A percentile compares a stretch with the other conserved stretches of the same genome.
Conservation (phyloP, 371 early-diverging fungal genomes). For the Saksenaea vasiformis region DNA sequence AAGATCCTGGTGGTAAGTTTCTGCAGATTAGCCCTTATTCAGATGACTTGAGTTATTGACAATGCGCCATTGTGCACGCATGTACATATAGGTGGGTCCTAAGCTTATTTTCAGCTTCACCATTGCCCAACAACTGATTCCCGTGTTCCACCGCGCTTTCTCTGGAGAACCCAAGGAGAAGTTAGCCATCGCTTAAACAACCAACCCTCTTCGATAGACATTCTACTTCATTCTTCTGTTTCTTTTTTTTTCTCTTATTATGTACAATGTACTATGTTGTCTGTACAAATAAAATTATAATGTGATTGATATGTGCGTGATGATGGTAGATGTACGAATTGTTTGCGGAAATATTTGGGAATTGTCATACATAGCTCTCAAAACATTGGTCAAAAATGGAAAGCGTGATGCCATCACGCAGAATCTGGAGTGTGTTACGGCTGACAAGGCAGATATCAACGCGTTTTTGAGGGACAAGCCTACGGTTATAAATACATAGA, state of each 20-base stretch:
- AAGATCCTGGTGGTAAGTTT: conserved; percentile 82
- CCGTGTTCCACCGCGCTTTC: conserved; percentile 65
- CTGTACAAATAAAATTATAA: background rate
- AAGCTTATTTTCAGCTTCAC: conserved; percentile 98
- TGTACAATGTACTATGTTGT: conserved; percentile 11
- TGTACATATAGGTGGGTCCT: conserved; percentile 93
- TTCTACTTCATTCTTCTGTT: background rate
- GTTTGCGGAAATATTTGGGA: background rate
- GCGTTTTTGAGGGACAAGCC: too few species aligned
- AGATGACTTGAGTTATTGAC: conserved; percentile 13
- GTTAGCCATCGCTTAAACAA: conserved; percentile 4
- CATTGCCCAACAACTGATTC: conserved; percentile 93
- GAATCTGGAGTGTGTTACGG: too few species aligned
- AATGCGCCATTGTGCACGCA: too few species aligned
- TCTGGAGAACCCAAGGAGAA: conserved; percentile 17
- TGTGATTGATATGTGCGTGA: background rate
- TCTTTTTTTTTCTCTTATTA: background rate
- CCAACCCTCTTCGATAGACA: background rate
- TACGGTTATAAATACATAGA: too few species aligned
- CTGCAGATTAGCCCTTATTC: background rate
- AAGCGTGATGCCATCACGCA: background rate
- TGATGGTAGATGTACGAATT: background rate
- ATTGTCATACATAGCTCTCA: background rate
- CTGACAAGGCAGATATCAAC: too few species aligned
- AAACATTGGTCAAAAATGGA: background rate